Conservation (phyloP, 2,329 filamentous ascomycete species). For the Pseudogymnoascus sp. region DNA sequence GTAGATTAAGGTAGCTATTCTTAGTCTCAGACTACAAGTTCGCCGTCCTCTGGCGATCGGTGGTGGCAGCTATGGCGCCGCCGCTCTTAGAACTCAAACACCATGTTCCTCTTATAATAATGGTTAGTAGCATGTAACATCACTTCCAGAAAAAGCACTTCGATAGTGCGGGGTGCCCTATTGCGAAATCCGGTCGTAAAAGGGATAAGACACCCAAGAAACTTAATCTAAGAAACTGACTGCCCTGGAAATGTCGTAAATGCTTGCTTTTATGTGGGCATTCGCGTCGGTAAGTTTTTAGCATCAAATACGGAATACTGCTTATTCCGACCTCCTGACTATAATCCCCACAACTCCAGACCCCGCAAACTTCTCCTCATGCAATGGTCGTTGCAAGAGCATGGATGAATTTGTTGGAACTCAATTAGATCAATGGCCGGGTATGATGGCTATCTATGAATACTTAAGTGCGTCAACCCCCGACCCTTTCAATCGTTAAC, state of each 20-base stretch:
- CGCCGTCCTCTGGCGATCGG: no score
- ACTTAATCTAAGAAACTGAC: not conserved
- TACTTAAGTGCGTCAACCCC: not conserved
- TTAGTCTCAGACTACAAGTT: no score
- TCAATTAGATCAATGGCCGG: not conserved
- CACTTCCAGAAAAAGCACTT: not conserved
- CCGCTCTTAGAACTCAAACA: no score
- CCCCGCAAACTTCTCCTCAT: not conserved
- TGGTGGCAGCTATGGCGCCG: no score
- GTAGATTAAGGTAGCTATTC: no score
- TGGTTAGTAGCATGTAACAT: no score
- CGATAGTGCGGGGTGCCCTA: not conserved
- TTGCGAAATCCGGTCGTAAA: not conserved
- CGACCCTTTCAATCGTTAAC: not conserved
- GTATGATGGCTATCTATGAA: not conserved
- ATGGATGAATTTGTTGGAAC: not conserved
- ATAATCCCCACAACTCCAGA: not conserved
- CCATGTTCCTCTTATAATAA: no score
- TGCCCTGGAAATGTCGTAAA: not conserved
- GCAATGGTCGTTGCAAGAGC: not conserved
- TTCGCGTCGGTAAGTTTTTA: not conserved
- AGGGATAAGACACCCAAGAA: not conserved
- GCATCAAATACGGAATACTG: not conserved
- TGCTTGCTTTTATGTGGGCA: not conserved
- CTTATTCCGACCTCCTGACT: not conserved